A percentile compares a stretch with the other conserved stretches of the same genome.
Conservation (phyloP, 805 yeast species). For the Metschnikowia cubensis region DNA sequence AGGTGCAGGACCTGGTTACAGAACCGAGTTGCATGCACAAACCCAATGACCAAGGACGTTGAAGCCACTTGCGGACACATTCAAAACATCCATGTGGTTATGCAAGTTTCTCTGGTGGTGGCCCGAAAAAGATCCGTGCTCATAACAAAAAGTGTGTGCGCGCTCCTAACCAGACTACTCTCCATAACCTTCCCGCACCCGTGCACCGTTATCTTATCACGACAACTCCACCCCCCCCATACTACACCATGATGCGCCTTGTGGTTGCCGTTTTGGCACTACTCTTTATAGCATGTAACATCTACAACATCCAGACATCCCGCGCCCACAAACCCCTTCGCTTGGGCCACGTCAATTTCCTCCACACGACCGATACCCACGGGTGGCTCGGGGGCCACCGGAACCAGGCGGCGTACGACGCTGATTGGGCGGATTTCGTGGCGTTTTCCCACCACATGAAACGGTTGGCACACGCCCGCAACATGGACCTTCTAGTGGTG, state of each 20-base stretch:
- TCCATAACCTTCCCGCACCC: not conserved
- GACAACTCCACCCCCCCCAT: not conserved
- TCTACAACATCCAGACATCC: not conserved
- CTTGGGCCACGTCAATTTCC: constrained; percentile 61
- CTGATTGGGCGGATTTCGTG: constrained; percentile 89
- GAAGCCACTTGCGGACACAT: no score
- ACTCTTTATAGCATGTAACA: not conserved
- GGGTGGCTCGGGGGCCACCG: constrained; percentile 94
- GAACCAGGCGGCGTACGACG: constrained; percentile 70
- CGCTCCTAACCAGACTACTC: no score
- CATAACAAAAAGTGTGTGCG: no score
- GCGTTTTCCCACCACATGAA: constrained; percentile 59
- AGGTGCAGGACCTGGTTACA: no score
- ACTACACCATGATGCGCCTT: not conserved
- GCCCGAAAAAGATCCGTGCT: no score
- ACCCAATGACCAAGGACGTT: no score
- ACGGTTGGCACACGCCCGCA: constrained; percentile 37
- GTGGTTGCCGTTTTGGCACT: not conserved
- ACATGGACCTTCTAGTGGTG: constrained; percentile 64
- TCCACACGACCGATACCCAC: constrained; percentile 96
- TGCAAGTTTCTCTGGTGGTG: no score
- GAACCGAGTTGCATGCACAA: no score
- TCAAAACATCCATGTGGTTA: no score
- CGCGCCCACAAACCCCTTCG: constrained; percentile 6
- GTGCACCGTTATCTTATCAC: not conserved